A percentile compares a stretch with the other conserved stretches of the same genome.
Conservation (phyloP, 257 asterid species). For the Nemophila menziesii region DNA sequence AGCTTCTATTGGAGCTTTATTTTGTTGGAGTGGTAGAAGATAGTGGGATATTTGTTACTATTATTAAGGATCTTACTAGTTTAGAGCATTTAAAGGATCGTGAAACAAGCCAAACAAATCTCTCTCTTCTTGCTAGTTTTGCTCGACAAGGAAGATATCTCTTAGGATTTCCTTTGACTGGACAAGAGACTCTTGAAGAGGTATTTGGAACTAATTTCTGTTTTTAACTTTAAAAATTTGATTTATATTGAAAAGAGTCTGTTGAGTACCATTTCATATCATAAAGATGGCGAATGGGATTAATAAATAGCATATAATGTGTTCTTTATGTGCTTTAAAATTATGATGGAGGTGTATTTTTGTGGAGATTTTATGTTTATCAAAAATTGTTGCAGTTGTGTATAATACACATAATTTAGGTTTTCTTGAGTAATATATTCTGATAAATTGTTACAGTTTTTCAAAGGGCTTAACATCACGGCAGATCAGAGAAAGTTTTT, state of each 20-base stretch:
- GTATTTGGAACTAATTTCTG: slow-evolving; percentile 15
- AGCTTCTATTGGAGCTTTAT: slow-evolving; percentile 90
- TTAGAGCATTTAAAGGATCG: slow-evolving; percentile 88
- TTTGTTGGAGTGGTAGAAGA: slow-evolving; percentile 92
- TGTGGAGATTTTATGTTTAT: not conserved
- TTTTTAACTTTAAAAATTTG: not conserved
- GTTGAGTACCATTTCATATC: not conserved
- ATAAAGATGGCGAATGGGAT: not conserved
- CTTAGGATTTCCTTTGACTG: slow-evolving; percentile 72
- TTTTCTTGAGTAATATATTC: not conserved
- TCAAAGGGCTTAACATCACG: slow-evolving; percentile 71
- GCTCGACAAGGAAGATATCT: slow-evolving; percentile 95
- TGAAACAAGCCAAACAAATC: slow-evolving; percentile 87
- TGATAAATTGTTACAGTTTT: slow-evolving; percentile 42
- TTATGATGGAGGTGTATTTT: not conserved
- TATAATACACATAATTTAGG: not conserved
- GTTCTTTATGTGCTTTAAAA: not conserved
- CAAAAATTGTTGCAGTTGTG: not conserved
- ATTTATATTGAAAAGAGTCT: not conserved
- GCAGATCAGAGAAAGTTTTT: slow-evolving; percentile 69
- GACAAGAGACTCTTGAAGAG: slow-evolving; percentile 82
- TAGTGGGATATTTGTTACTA: slow-evolving; percentile 51
- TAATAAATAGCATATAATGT: not conserved
- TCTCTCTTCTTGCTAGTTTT: slow-evolving; percentile 93
- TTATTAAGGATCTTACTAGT: slow-evolving; percentile 84